Conservation (phyloP, 192 early-diverging fungal species). For the Umbelopsis ramanniana region DNA sequence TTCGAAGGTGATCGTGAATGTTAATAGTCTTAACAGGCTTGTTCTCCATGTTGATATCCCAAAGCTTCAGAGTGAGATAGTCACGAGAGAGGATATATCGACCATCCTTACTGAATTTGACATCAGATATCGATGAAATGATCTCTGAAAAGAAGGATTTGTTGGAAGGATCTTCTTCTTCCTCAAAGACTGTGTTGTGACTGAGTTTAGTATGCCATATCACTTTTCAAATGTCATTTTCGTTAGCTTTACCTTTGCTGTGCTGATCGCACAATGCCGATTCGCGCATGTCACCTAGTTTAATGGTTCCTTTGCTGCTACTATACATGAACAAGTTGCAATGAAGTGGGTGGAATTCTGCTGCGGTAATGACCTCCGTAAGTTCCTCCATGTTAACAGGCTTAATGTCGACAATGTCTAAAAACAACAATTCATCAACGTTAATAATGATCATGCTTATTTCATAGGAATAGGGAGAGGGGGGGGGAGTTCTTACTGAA, state of each 20-base stretch:
- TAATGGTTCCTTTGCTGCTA: constrained; percentile 97
- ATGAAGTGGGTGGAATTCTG: constrained; percentile 94
- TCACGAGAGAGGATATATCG: constrained; percentile 97
- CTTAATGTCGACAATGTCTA: constrained; percentile 99
- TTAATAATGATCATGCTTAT: background rate
- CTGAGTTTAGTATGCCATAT: background rate
- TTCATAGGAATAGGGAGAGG: no score
- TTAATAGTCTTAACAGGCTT: constrained; percentile 92
- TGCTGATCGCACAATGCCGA: constrained; percentile 94
- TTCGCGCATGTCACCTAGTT: constrained; percentile 94
- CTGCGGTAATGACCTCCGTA: constrained; percentile 98
- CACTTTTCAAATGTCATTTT: background rate
- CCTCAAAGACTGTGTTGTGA: constrained; percentile 77
- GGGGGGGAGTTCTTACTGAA: constrained; percentile 67
- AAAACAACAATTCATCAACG: background rate
- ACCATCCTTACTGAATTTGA: constrained; percentile 94
- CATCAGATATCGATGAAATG: constrained; percentile 96
- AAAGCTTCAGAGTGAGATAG: constrained; percentile 95
- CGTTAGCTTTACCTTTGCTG: constrained; percentile 70
- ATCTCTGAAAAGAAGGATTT: constrained; percentile 99
- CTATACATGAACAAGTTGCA: constrained; percentile 99
- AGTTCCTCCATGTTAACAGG: constrained; percentile 99
- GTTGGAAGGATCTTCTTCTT: constrained; percentile 88
- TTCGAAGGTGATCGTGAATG: constrained; percentile 93
- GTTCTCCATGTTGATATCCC: constrained; percentile 98